Percentiles rank a stretch among this genome's conserved stretches.
Evolutionary conservation across 768 basidiomycete genomes (phyloP).

Genomic region (Boletellus ananas): DNA sequence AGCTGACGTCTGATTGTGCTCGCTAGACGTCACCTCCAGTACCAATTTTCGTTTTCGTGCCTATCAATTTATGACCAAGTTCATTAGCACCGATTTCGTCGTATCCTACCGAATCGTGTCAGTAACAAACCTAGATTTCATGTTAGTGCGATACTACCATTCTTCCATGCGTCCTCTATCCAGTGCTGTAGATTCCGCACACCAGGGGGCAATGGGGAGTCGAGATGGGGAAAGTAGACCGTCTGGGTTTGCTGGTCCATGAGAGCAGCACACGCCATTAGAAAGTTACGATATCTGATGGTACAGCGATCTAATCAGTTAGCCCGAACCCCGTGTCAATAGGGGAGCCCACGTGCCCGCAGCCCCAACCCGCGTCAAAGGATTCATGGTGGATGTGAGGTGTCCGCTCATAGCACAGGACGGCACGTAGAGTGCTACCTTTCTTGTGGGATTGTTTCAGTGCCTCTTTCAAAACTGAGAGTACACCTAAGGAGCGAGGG

Average conservation of each 20-base stretch:
- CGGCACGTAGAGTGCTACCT: constrained; percentile 51
- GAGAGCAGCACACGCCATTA: constrained; percentile 72
- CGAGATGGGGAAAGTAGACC: constrained; percentile 58
- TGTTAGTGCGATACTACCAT: constrained; percentile 38
- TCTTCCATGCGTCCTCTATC: constrained; percentile 81
- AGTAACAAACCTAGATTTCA: background rate
- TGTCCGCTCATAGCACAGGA: constrained; percentile 57
- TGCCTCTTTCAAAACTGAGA: constrained; percentile 57
- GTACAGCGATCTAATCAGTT: background rate
- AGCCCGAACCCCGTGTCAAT: constrained; percentile 1
- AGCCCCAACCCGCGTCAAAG: constrained; percentile 72
- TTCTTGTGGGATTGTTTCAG: constrained; percentile 49
- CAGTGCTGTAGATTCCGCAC: constrained; percentile 71
- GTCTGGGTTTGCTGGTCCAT: constrained; percentile 63
- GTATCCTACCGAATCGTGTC: constrained; percentile 45
- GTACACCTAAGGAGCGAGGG: constrained; percentile 45
- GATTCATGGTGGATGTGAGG: constrained; percentile 56
- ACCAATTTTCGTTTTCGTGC: constrained; percentile 75
- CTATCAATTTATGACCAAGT: constrained; percentile 48
- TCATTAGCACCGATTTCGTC: constrained; percentile 66
- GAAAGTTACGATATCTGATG: constrained; percentile 73
- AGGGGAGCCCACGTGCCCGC: constrained; percentile 46
- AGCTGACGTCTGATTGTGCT: background rate
- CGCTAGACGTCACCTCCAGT: constrained; percentile 54
- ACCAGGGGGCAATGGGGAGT: constrained; percentile 56